Evolutionary conservation across 805 yeast genomes (phyloP).

Genomic region (Myxozyma geophila): DNA sequence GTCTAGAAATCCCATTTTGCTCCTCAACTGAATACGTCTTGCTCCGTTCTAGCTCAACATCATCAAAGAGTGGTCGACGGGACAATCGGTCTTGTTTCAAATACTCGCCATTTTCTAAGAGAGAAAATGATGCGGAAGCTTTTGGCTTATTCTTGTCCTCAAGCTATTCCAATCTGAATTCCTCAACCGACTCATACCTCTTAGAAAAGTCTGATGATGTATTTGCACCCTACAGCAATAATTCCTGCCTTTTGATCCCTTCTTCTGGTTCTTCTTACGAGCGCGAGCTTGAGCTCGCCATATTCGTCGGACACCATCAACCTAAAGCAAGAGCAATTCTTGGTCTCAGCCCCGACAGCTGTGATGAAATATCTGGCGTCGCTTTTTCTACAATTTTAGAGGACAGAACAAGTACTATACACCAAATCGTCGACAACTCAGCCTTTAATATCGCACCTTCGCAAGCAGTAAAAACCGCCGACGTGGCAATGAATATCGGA

Average conservation of each 20-base stretch:
- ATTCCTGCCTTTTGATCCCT: neutral
- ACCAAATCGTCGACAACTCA: neutral
- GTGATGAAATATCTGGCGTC: neutral
- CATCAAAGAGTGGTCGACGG: neutral
- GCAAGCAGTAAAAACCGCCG: neutral
- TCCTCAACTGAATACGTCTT: conserved; percentile 12
- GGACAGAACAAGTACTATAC: neutral
- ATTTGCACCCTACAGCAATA: neutral
- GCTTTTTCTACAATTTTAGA: neutral
- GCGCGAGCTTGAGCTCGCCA: conserved; percentile 4
- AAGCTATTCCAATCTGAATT: neutral
- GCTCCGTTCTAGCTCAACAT: neutral
- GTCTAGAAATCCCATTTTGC: conserved; percentile 21
- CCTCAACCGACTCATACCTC: neutral
- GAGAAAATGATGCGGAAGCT: neutral
- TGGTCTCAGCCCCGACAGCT: neutral
- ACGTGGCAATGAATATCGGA: conserved; percentile 12
- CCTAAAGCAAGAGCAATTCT: conserved; percentile 17
- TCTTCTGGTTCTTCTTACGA: neutral
- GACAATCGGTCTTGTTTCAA: neutral
- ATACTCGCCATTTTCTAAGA: neutral
- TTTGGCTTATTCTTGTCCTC: neutral
- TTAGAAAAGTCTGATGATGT: neutral
- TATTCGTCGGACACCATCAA: conserved; percentile 5
- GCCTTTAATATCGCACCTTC: neutral